phyloP scores from a whole-genome alignment of 164 flowering plant genomes.

The Tetrastigma voinierianum region DNA sequence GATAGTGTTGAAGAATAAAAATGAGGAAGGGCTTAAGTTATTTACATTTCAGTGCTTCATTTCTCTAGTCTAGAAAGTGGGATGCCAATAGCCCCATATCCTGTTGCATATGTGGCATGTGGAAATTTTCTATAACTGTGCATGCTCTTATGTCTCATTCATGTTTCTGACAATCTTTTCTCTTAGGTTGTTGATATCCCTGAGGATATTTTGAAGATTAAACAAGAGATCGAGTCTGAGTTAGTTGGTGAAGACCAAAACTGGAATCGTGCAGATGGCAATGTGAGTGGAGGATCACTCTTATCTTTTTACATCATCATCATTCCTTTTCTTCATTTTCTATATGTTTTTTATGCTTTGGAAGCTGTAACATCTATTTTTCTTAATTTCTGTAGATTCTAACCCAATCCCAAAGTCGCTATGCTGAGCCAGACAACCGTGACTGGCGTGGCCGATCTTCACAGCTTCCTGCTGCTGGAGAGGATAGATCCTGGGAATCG shows the following conservation, averaged over 20 bases:
- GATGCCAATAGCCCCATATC: no score
- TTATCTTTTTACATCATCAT: neutral
- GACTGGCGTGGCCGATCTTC: slow-evolving; percentile 88
- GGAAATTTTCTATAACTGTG: no score
- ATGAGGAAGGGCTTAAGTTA: no score
- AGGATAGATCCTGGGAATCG: slow-evolving; percentile 67
- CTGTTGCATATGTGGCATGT: no score
- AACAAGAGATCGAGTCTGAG: slow-evolving; percentile 73
- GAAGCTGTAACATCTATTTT: no score
- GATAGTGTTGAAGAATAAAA: no score
- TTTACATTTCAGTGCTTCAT: no score
- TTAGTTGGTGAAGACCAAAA: slow-evolving; percentile 71
- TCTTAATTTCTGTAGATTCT: slow-evolving; percentile 24
- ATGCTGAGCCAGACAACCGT: slow-evolving; percentile 82
- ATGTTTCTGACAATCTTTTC: no score
- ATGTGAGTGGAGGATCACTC: slow-evolving; percentile 35
- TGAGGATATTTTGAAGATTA: slow-evolving; percentile 70
- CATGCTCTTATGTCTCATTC: no score
- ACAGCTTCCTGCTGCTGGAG: slow-evolving; percentile 46
- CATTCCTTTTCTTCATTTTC: neutral
- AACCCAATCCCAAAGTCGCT: slow-evolving; percentile 58
- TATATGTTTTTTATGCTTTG: neutral
- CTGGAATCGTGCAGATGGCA: slow-evolving; percentile 69
- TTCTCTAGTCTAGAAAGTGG: no score
- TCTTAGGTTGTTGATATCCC: slow-evolving; percentile 45